Base-by-base conservation (phyloP, 208 protist species). In the Crithidia expoeki region DNA sequence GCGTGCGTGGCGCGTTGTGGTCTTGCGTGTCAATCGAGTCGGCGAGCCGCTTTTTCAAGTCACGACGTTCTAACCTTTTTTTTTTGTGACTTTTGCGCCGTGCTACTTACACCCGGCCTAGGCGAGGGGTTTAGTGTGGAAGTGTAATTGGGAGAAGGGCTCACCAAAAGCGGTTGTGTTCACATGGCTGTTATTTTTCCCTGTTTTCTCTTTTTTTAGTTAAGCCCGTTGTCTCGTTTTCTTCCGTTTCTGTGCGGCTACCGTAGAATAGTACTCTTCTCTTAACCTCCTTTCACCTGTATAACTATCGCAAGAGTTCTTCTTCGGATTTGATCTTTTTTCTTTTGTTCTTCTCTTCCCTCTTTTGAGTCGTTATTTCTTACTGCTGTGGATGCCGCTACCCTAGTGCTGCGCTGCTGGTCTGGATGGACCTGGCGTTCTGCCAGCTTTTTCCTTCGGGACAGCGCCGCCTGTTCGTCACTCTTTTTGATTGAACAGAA, bases 121-220 rank as follows among this genome's bases (percentile, higher is more conserved):
- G n/a, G n/a, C n/a, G n/a, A n/a, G n/a, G n/a, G n/a, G n/a, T n/a
- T n/a, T n/a, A n/a, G 11, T 49, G 36, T 28, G 50, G 57, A 38
- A 62, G 7, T 1, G 57, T 23, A 21, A 23, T n/a, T 30, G 38
- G 38, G 50, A 33, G 38, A 62, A 14, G 12, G 5, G 10, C 6
- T 50, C 34, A 6, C 33, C 57, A 49, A 49, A 62, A 50, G 38
- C 33, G 21, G 23, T 33, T 33, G 55, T n/a, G n/a, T 33, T 17
- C 34, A 12, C 10, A 30, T 27, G n/a, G 17, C 12, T 58, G 40
- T 33, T 11, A 55, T 17, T 32, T 23, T 32, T 55, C 16, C 23
- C 32, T 58, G 30, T 58, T 60, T 60, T 60, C 9, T 60, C 52
- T 60, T 3, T 58, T 34, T 58, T 5, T 58, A 9, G 21, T 40